These are phyloP conservation scores for Didymella sp. DNA, from an alignment of 2,329 filamentous ascomycete genomes.

Conservation along the genomic window DNA sequence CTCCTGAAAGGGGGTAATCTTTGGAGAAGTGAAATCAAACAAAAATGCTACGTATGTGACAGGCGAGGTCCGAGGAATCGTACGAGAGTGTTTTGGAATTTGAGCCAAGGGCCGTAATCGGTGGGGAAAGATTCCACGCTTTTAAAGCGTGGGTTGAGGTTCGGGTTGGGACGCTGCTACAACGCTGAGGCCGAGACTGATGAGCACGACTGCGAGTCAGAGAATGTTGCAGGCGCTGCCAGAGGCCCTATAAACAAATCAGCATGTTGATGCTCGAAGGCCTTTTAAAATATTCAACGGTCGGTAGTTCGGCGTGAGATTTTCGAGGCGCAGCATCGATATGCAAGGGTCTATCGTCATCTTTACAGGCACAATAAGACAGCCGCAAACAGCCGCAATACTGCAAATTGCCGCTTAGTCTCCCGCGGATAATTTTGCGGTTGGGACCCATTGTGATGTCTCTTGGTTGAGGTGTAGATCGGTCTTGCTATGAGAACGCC, in stretches of 20 bases:
- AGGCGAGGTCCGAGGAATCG: background rate
- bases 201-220: slow-evolving; percentile 39
- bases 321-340: background rate
- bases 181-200: slow-evolving; percentile 32
- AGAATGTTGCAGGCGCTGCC: slow-evolving; percentile 46
- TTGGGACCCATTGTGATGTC: background rate
- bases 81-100: slow-evolving; percentile 6
- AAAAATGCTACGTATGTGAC: slow-evolving; percentile 14
- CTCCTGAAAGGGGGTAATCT: slow-evolving; percentile 44
- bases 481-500: slow-evolving; percentile 3
- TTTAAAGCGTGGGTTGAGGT: slow-evolving; percentile 4
- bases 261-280: background rate
- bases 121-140: slow-evolving; percentile 1
- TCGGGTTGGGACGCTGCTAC: slow-evolving; percentile 19
- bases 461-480: slow-evolving; percentile 9
- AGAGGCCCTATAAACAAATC: slow-evolving; percentile 31
- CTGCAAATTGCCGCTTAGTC: background rate
- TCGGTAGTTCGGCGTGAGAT: background rate
- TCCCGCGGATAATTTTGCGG: background rate
- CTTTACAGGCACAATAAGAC: background rate
- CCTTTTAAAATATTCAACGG: background rate
- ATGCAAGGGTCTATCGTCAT: slow-evolving; percentile 6
- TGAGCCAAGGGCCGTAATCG: slow-evolving; percentile 6
- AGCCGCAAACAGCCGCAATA: background rate
- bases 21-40: slow-evolving; percentile 34